Percentiles rank a stretch among this genome's conserved stretches.
These are phyloP conservation scores for Penicillium daleae DNA, from an alignment of 495 filamentous ascomycete species.

Conservation along the genomic window DNA sequence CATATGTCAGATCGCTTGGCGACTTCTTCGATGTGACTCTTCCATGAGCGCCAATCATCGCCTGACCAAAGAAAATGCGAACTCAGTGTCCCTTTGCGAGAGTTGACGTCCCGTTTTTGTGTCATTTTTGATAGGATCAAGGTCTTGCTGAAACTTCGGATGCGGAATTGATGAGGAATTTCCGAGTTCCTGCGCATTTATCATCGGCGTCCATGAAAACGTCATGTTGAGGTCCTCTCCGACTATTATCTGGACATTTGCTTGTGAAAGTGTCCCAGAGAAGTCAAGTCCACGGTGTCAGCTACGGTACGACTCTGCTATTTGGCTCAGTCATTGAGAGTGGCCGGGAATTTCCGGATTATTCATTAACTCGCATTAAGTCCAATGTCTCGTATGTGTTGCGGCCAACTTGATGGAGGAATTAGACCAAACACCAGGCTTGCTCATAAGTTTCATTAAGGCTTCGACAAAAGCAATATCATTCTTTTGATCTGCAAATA, in stretches of 20 bases:
- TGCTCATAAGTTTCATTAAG: neutral
- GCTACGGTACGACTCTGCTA: neutral
- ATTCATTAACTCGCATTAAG: neutral
- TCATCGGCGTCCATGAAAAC: neutral
- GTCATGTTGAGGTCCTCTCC: neutral
- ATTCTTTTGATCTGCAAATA: neutral
- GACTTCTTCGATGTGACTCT: neutral
- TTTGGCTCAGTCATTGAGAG: neutral
- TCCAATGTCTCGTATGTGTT: too few species aligned
- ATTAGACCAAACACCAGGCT: neutral
- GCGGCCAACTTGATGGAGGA: neutral
- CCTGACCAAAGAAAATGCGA: neutral
- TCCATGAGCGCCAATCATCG: neutral
- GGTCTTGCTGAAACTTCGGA: neutral
- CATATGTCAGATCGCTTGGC: neutral
- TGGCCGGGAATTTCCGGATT: neutral
- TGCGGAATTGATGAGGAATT: neutral
- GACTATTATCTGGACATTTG: neutral
- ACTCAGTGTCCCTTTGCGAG: neutral
- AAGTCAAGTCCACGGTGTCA: neutral
- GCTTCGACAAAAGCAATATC: neutral
- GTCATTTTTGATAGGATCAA: neutral
- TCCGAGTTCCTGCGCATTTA: neutral
- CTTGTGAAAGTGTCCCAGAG: neutral
- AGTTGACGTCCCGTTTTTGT: neutral